phyloP scores from a whole-genome alignment of 441 rosid genomes.

The Corymbia calophylla region DNA sequence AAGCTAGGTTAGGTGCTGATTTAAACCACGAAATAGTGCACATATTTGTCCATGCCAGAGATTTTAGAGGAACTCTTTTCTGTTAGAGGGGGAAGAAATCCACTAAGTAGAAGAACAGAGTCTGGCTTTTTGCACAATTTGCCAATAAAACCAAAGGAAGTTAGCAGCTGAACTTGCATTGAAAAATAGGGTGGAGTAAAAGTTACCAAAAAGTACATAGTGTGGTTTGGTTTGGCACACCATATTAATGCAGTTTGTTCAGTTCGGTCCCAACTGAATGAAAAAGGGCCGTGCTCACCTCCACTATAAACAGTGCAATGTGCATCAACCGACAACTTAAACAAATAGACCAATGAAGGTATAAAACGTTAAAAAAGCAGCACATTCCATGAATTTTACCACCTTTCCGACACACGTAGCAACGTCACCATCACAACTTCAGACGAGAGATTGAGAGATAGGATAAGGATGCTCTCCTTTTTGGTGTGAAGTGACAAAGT shows the following conservation, averaged over 20 bases:
- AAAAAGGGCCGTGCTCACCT: neutral
- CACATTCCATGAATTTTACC: neutral
- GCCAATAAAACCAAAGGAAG: neutral
- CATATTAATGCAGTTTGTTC: neutral
- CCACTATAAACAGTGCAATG: too few relatives aligned
- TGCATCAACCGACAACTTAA: too few relatives aligned
- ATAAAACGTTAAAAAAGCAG: too few relatives aligned
- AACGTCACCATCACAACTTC: neutral
- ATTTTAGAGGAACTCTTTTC: neutral
- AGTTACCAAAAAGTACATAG: neutral
- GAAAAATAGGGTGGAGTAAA: neutral
- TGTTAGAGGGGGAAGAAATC: neutral
- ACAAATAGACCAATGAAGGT: too few relatives aligned
- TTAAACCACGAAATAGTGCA: neutral
- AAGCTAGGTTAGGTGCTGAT: neutral
- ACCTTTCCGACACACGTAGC: neutral
- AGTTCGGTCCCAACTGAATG: neutral
- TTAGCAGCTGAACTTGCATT: neutral
- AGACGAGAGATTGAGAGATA: neutral
- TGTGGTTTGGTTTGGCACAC: neutral
- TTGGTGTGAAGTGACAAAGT: neutral
- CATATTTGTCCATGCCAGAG: neutral
- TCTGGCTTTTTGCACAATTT: neutral
- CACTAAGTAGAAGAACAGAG: neutral
- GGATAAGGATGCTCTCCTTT: neutral